phyloP scores from a whole-genome alignment of 768 basidiomycete species.

The Termitomyces sp. region DNA sequence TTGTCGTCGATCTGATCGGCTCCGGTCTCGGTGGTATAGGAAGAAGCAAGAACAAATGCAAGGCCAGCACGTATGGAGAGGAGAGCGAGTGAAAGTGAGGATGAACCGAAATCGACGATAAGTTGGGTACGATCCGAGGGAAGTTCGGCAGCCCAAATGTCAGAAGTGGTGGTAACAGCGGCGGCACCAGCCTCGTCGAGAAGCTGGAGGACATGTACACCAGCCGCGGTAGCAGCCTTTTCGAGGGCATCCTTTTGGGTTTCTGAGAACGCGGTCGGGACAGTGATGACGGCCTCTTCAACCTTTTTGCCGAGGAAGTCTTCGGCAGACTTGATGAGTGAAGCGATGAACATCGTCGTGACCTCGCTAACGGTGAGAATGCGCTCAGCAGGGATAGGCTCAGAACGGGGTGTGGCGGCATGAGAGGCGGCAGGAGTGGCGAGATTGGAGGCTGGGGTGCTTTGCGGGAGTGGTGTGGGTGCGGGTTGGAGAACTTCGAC shows the following conservation, averaged over 20 bases:
- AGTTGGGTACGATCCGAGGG: no score
- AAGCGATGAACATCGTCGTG: constrained; percentile 79
- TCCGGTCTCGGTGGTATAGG: constrained; percentile 45
- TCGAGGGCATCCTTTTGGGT: constrained; percentile 67
- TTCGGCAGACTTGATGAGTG: constrained; percentile 80
- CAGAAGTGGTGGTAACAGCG: constrained; percentile 52
- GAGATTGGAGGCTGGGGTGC: constrained; percentile 23
- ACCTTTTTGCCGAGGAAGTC: constrained; percentile 85
- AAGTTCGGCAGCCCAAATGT: no score
- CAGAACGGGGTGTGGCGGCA: constrained; percentile 68
- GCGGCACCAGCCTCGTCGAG: constrained; percentile 86
- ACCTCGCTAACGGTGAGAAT: constrained; percentile 82
- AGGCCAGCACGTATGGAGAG: constrained; percentile 77
- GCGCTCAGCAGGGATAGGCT: constrained; percentile 63
- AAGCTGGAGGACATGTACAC: constrained; percentile 79
- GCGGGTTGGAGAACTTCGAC: no score
- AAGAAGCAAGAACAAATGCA: no score
- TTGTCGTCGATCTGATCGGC: constrained; percentile 76
- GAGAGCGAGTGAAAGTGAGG: constrained; percentile 64
- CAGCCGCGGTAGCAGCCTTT: constrained; percentile 75
- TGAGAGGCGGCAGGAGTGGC: constrained; percentile 66
- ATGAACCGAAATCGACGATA: constrained; percentile 78
- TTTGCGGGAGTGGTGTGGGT: constrained; percentile 58
- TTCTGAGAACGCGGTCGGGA: constrained; percentile 68
- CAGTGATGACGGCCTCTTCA: no score